Percentiles rank a stretch among this genome's conserved stretches.
phyloP scores from a whole-genome alignment of 2,329 filamentous ascomycete genomes.

The Beauveria caledonica region DNA sequence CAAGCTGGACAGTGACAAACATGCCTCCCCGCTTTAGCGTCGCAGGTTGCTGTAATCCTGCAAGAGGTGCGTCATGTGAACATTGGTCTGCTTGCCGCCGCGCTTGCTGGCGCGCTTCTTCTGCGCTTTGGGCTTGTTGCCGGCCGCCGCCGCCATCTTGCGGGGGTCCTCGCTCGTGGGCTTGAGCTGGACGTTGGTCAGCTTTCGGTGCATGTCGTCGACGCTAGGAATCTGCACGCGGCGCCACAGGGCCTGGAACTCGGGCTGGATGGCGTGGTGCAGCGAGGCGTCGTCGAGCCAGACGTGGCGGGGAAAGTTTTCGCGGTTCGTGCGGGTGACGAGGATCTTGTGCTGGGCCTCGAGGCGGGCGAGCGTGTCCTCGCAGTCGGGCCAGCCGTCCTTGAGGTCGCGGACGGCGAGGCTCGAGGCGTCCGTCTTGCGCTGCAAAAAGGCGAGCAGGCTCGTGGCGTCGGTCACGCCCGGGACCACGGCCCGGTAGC shows the following conservation, averaged over 20 bases:
- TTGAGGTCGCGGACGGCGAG: slow-evolving; percentile 85
- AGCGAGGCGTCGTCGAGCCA: slow-evolving; percentile 83
- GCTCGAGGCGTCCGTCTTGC: slow-evolving; percentile 70
- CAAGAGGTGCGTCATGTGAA: slow-evolving; percentile 75
- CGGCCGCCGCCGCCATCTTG: slow-evolving; percentile 28
- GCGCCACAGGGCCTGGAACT: slow-evolving; percentile 79
- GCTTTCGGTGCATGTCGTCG: slow-evolving; percentile 68
- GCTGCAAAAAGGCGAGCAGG: slow-evolving; percentile 73
- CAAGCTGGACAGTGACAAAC: neutral
- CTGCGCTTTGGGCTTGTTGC: slow-evolving; percentile 60
- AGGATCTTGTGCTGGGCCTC: slow-evolving; percentile 73
- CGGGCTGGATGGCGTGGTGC: slow-evolving; percentile 65
- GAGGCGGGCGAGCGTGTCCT: slow-evolving; percentile 67
- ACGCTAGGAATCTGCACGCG: slow-evolving; percentile 67
- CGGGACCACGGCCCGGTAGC: slow-evolving; percentile 71
- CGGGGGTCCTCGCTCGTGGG: slow-evolving; percentile 74
- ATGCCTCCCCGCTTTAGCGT: slow-evolving; percentile 22
- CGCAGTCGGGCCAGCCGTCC: slow-evolving; percentile 87
- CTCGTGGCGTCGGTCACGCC: slow-evolving; percentile 71
- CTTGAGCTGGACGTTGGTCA: slow-evolving; percentile 71
- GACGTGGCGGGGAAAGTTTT: slow-evolving; percentile 74
- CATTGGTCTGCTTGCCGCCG: slow-evolving; percentile 76
- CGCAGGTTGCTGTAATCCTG: slow-evolving; percentile 57
- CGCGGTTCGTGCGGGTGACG: slow-evolving; percentile 86
- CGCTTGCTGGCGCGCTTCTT: slow-evolving; percentile 60